Percentiles rank a stretch among this genome's conserved stretches.
phyloP scores from a whole-genome alignment of 163 green algal genomes.

The Chlamydomonas reinhardtii region DNA sequence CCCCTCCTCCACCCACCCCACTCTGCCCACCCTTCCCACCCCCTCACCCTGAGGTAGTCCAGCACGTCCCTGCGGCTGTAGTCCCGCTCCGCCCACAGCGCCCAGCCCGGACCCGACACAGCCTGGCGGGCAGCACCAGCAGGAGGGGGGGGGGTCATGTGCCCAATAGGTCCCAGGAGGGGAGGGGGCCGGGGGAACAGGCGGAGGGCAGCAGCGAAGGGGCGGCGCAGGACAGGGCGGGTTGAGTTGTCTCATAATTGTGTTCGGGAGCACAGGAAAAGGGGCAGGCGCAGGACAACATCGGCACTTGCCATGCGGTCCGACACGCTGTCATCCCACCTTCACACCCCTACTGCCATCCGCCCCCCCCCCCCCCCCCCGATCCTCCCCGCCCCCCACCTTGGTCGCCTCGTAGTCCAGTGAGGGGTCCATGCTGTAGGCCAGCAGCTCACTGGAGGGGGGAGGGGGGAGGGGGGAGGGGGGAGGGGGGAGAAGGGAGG shows the following conservation, averaged over 20 bases:
- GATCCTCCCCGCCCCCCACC: background rate
- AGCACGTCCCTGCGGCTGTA: constrained; percentile 1
- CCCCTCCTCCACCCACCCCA: too few species aligned
- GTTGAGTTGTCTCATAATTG: too few species aligned
- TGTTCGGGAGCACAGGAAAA: too few species aligned
- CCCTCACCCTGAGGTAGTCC: constrained; percentile 22
- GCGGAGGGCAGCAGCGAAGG: too few species aligned
- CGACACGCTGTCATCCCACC: too few species aligned
- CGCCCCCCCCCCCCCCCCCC: background rate
- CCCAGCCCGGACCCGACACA: constrained; percentile 27
- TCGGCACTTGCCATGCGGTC: too few species aligned
- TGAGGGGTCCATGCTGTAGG: constrained; percentile 25
- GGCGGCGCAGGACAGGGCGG: too few species aligned
- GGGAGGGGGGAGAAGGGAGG: background rate
- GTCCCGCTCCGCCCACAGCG: constrained; percentile 31
- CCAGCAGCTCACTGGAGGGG: constrained; percentile 17
- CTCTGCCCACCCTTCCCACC: background rate
- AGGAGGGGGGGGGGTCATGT: too few species aligned
- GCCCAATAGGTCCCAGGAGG: too few species aligned
- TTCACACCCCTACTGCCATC: background rate
- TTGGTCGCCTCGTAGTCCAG: constrained; percentile 50
- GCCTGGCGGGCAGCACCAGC: background rate
- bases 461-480: background rate
- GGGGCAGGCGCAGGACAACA: too few species aligned
- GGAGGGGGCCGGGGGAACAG: too few species aligned